Percentiles rank a stretch among this genome's conserved stretches.
These are phyloP conservation scores for Gastrolobium villosum DNA, from an alignment of 306 rosid genomes.

Conservation along the genomic window DNA sequence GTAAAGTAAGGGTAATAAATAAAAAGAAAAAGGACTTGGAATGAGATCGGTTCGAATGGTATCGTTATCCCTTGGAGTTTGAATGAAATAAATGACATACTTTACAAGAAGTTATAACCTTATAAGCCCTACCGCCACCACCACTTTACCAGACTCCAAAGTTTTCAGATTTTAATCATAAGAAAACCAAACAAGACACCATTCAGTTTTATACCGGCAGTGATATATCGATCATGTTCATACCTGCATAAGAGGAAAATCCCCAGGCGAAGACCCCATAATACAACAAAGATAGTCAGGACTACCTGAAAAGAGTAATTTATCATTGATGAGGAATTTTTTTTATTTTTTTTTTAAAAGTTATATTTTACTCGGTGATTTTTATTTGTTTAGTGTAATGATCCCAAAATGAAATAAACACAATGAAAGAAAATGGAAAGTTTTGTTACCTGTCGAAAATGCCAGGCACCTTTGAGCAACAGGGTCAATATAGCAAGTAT, in stretches of 20 bases:
- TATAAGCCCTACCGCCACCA: neutral
- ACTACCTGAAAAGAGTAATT: constrained; percentile 63
- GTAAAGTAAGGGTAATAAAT: neutral
- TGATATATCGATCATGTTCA: neutral
- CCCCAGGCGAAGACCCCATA: constrained; percentile 93
- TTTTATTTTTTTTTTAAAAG: no score
- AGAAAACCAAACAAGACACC: constrained; percentile 2
- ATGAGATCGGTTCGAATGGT: constrained; percentile 14
- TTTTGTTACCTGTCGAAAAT: constrained; percentile 83
- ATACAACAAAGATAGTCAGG: constrained; percentile 75
- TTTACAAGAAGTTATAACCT: neutral
- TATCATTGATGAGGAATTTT: neutral
- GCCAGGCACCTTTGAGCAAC: constrained; percentile 74
- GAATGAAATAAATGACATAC: constrained; percentile 8
- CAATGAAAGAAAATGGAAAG: neutral
- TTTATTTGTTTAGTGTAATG: neutral
- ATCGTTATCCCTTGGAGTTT: neutral
- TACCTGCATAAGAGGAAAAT: constrained; percentile 85
- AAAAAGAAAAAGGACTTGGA: neutral
- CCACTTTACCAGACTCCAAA: neutral
- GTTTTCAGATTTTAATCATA: constrained; percentile 5
- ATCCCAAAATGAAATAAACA: neutral
- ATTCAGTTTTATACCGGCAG: neutral
- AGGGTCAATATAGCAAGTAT: constrained; percentile 83
- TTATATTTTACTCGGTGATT: neutral